phyloP scores from a whole-genome alignment of 495 filamentous ascomycete species.

The Friedmanniomyces simplex region DNA sequence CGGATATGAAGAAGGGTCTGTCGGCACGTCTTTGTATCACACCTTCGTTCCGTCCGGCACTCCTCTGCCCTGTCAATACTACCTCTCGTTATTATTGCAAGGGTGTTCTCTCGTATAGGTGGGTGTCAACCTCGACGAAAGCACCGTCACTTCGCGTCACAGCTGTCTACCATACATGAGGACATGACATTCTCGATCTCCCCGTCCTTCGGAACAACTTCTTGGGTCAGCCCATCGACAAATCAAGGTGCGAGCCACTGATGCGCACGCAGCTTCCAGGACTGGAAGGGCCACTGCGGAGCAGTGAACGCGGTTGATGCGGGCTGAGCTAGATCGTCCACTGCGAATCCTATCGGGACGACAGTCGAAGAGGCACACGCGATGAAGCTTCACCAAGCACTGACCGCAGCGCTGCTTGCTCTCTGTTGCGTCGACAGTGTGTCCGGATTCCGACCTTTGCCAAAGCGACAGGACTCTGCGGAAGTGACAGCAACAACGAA shows the following conservation, averaged over 20 bases:
- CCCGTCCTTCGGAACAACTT: too few species aligned
- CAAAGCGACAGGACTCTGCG: neutral
- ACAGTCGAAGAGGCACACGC: neutral
- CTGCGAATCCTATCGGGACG: neutral
- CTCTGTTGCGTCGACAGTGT: neutral
- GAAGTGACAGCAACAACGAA: neutral
- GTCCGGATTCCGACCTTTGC: neutral
- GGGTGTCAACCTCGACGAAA: neutral
- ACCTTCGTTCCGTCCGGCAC: neutral
- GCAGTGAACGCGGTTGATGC: too few species aligned
- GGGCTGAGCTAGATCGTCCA: neutral
- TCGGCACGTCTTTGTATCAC: neutral
- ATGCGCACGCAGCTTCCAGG: too few species aligned
- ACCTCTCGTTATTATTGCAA: neutral
- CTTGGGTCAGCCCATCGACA: too few species aligned
- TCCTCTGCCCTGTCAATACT: neutral
- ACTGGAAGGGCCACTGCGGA: too few species aligned
- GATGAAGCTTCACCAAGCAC: neutral
- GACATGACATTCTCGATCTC: neutral
- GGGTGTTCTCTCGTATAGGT: neutral
- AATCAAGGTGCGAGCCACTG: too few species aligned
- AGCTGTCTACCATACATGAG: neutral
- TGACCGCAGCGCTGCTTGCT: neutral
- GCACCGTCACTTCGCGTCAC: neutral
- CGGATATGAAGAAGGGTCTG: neutral